Conservation (phyloP, 2,329 filamentous ascomycete species). For the Cercospora sp. region DNA sequence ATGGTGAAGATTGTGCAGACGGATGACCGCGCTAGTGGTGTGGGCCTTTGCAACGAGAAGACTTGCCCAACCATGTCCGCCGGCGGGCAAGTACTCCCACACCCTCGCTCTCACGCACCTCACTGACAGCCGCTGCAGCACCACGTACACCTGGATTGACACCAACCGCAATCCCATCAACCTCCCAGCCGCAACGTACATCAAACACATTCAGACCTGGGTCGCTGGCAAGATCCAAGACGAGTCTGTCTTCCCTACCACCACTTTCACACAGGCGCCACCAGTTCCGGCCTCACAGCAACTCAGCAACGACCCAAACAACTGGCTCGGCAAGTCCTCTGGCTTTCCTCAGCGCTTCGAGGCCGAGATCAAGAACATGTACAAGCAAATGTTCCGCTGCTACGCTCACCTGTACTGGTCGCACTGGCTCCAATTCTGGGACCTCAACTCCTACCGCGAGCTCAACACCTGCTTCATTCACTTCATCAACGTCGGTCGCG, state of each 20-base stretch:
- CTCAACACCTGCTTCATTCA: conserved; percentile 57
- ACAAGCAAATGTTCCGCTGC: conserved; percentile 57
- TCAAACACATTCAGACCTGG: conserved; percentile 95
- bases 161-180: conserved; percentile 83
- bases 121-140: conserved; percentile 53
- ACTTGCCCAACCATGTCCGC: conserved; percentile 92
- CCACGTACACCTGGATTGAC: conserved; percentile 96
- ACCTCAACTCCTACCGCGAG: conserved; percentile 51
- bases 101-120: not conserved
- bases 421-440: conserved; percentile 55
- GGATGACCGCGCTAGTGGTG: conserved; percentile 71
- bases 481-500: conserved; percentile 66
- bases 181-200: conserved; percentile 89
- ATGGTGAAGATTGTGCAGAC: conserved; percentile 81
- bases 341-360: conserved; percentile 60
- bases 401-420: conserved; percentile 56
- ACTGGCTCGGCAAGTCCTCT: conserved; percentile 87
- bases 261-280: conserved; percentile 67
- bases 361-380: conserved; percentile 74
- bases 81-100: conserved; percentile 70
- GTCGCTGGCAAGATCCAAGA: conserved; percentile 95
- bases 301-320: conserved; percentile 55
- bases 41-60: conserved; percentile 77
- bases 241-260: conserved; percentile 84
- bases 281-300: conserved; percentile 49